Conservation (phyloP, 2,329 filamentous ascomycete species). For the Dryadomyces quercus-mongolicae region DNA sequence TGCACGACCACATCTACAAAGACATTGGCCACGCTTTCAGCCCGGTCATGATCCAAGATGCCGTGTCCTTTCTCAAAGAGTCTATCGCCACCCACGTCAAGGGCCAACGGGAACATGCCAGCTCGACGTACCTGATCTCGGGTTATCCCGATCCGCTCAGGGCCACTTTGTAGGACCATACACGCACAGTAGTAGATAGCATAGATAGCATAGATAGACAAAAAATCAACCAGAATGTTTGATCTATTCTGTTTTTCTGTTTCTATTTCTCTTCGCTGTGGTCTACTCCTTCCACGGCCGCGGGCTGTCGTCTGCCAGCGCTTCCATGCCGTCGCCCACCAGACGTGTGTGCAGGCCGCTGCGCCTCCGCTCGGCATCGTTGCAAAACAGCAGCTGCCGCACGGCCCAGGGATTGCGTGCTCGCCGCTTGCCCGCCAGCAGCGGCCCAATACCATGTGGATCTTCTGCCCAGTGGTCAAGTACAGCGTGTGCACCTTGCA, state of each 20-base stretch:
- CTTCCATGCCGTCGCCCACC: slow-evolving; percentile 18
- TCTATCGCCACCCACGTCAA: slow-evolving; percentile 4
- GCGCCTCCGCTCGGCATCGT: slow-evolving; percentile 18
- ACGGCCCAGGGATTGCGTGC: slow-evolving; percentile 36
- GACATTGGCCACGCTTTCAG: slow-evolving; percentile 61
- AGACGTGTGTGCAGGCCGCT: slow-evolving; percentile 18
- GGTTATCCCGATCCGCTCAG: background rate
- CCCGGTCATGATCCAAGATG: slow-evolving; percentile 52
- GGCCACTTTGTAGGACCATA: background rate
- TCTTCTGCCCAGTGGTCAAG: slow-evolving; percentile 37
- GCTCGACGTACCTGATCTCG: background rate
- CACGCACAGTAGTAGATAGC: too few relatives aligned
- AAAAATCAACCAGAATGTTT: too few relatives aligned
- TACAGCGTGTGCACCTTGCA: slow-evolving; percentile 29
- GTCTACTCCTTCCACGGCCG: slow-evolving; percentile 27
- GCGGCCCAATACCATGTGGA: slow-evolving; percentile 35
- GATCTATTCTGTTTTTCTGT: background rate
- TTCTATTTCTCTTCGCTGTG: too few relatives aligned
- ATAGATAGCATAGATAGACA: background rate
- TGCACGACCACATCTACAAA: slow-evolving; percentile 57
- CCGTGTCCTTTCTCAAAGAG: slow-evolving; percentile 49
- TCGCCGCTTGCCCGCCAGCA: slow-evolving; percentile 33
- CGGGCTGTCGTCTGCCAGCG: slow-evolving; percentile 23
- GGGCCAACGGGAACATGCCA: background rate
- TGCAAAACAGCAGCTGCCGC: slow-evolving; percentile 31